These are phyloP conservation scores for Lepraria neglecta DNA, from an alignment of 495 filamentous ascomycete species.

Conservation along the genomic window DNA sequence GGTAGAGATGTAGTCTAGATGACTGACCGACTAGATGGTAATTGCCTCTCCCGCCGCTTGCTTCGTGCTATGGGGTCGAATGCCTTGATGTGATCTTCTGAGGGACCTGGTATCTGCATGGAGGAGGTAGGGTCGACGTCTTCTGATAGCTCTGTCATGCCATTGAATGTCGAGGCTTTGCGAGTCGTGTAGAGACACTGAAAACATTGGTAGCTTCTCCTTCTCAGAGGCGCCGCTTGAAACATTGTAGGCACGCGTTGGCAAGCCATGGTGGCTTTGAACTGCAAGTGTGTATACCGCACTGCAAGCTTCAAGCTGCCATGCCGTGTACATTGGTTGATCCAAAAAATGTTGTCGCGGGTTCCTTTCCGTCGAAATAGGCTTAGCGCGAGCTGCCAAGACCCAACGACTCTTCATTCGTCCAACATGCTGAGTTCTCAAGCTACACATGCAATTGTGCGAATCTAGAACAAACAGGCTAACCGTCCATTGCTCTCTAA, in stretches of 20 bases:
- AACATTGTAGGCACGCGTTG: slow-evolving; percentile 1
- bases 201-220: background rate
- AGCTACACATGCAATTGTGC: too few species aligned
- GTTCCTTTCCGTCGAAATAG: too few species aligned
- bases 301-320: background rate
- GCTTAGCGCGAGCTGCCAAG: too few species aligned
- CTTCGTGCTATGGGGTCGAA: slow-evolving; percentile 55
- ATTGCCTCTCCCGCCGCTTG: slow-evolving; percentile 46
- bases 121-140: slow-evolving; percentile 41
- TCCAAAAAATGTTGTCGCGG: too few species aligned
- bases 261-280: slow-evolving; percentile 13
- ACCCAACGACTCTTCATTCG: too few species aligned
- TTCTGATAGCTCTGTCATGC: slow-evolving; percentile 30
- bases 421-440: too few species aligned
- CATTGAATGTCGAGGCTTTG: slow-evolving; percentile 24
- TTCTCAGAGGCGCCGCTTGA: background rate
- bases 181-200: slow-evolving; percentile 17
- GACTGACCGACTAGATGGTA: slow-evolving; percentile 61
- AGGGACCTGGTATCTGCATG: slow-evolving; percentile 31
- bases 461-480: too few species aligned
- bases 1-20: slow-evolving; percentile 13
- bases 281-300: too few species aligned
- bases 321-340: too few species aligned
- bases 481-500: too few species aligned
- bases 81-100: slow-evolving; percentile 36